Conservation (phyloP, 2,329 filamentous ascomycete genomes). For the Pezicula radicicola region DNA sequence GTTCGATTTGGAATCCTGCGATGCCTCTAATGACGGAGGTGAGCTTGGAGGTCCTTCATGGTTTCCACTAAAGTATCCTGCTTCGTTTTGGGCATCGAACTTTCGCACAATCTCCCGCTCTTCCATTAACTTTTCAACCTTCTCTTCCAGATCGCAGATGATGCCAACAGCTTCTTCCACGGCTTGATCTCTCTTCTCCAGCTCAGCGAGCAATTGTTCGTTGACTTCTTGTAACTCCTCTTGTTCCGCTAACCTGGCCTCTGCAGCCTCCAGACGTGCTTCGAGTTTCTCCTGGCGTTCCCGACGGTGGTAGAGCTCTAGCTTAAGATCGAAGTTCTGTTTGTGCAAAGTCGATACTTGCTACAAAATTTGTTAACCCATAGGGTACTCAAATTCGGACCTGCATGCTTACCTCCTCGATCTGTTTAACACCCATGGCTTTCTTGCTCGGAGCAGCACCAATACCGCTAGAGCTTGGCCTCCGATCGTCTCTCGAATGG, state of each 20-base stretch:
- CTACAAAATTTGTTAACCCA: slow-evolving; percentile 31
- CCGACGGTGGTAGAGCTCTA: slow-evolving; percentile 68
- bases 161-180: slow-evolving; percentile 68
- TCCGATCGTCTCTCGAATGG: slow-evolving; percentile 18
- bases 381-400: background rate
- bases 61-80: slow-evolving; percentile 16
- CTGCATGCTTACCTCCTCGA: slow-evolving; percentile 54
- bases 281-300: slow-evolving; percentile 61
- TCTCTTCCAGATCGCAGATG: slow-evolving; percentile 63
- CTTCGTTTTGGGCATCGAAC: slow-evolving; percentile 37
- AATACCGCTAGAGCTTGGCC: slow-evolving; percentile 25
- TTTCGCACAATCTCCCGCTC: slow-evolving; percentile 52
- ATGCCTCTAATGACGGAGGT: slow-evolving; percentile 12
- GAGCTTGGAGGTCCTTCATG: slow-evolving; percentile 19
- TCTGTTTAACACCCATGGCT: slow-evolving; percentile 62
- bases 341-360: slow-evolving; percentile 68
- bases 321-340: slow-evolving; percentile 74
- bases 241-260: slow-evolving; percentile 36
- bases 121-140: slow-evolving; percentile 48
- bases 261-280: slow-evolving; percentile 50
- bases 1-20: too few species aligned
- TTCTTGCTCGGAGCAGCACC: slow-evolving; percentile 33
- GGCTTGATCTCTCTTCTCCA: slow-evolving; percentile 68
- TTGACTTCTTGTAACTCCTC: slow-evolving; percentile 55
- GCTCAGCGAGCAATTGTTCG: slow-evolving; percentile 53